Evolutionary conservation across 805 yeast genomes (phyloP).

Genomic region (Saccharomycopsis sp.): DNA sequence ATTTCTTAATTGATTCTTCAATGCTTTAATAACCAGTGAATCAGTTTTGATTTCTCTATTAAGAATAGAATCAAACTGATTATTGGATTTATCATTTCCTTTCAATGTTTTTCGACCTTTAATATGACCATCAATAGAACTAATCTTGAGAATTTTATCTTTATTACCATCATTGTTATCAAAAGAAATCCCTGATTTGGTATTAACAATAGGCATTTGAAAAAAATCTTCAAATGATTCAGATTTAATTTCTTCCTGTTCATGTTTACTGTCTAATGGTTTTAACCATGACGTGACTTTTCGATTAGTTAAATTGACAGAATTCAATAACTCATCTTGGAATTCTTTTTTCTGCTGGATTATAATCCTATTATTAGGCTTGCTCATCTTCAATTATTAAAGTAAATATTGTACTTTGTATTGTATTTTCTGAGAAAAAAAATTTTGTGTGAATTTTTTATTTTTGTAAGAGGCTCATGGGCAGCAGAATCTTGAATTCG

Average conservation of each 20-base stretch:
- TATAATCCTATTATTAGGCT: constrained; percentile 3
- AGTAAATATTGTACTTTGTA: no score
- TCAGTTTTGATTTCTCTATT: no score
- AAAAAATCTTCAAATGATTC: constrained; percentile 9
- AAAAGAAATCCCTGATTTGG: constrained; percentile 9
- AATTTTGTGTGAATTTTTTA: no score
- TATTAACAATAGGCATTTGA: constrained; percentile 9
- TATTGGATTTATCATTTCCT: not conserved
- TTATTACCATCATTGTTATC: not conserved
- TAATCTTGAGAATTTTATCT: constrained; percentile 1
- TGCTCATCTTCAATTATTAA: no score
- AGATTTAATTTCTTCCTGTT: not conserved
- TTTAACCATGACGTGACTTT: constrained; percentile 12
- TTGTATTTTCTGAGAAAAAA: no score
- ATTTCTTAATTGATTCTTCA: constrained; percentile 12
- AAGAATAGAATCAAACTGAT: not conserved
- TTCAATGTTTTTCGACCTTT: constrained; percentile 9
- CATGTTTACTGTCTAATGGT: not conserved
- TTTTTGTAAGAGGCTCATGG: no score
- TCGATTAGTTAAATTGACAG: constrained; percentile 6
- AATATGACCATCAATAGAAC: constrained; percentile 14
- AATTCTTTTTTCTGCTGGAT: constrained; percentile 10
- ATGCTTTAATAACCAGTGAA: constrained; percentile 14
- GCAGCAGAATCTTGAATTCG: no score
- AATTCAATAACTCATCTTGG: constrained; percentile 8